Percentiles rank a stretch among this genome's conserved stretches.
These are phyloP conservation scores for Aspergillus pseudonomiae DNA, from an alignment of 2,329 filamentous ascomycete genomes.

Conservation along the genomic window DNA sequence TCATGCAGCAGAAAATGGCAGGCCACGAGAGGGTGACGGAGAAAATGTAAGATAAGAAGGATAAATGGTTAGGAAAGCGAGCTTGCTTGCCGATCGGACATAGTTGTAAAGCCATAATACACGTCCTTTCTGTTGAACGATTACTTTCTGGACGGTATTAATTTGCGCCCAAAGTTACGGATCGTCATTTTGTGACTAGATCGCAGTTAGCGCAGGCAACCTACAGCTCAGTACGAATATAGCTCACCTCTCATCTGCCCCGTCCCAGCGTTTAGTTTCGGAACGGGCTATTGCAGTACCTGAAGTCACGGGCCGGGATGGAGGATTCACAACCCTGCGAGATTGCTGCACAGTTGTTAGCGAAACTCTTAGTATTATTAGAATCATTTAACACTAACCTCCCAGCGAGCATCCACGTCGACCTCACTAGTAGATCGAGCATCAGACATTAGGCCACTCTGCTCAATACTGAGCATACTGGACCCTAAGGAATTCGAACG, in stretches of 20 bases:
- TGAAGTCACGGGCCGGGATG: slow-evolving; percentile 35
- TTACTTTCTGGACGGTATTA: slow-evolving; percentile 34
- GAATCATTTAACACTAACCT: slow-evolving; percentile 31
- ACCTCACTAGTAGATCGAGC: slow-evolving; percentile 40
- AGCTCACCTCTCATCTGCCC: slow-evolving; percentile 38
- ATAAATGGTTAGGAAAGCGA: background rate
- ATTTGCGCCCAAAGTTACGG: slow-evolving; percentile 40
- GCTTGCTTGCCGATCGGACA: background rate
- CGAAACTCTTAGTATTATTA: background rate
- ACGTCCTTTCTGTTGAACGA: background rate
- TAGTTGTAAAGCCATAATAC: background rate
- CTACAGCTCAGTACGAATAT: background rate
- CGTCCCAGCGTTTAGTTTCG: slow-evolving; percentile 27
- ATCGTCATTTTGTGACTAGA: slow-evolving; percentile 37
- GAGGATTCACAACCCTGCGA: slow-evolving; percentile 36
- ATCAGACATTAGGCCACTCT: slow-evolving; percentile 31
- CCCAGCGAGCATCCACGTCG: slow-evolving; percentile 42
- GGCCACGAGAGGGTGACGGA: slow-evolving; percentile 10
- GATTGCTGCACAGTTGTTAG: slow-evolving; percentile 34
- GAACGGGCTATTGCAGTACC: slow-evolving; percentile 28
- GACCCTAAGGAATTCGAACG: slow-evolving; percentile 40
- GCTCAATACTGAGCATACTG: slow-evolving; percentile 31
- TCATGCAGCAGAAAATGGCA: slow-evolving; percentile 25
- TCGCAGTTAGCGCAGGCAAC: slow-evolving; percentile 7
- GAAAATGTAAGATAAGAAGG: slow-evolving; percentile 4